These are phyloP conservation scores for Colletotrichum spaethianum DNA, from an alignment of 2,329 filamentous ascomycete species.

Conservation along the genomic window DNA sequence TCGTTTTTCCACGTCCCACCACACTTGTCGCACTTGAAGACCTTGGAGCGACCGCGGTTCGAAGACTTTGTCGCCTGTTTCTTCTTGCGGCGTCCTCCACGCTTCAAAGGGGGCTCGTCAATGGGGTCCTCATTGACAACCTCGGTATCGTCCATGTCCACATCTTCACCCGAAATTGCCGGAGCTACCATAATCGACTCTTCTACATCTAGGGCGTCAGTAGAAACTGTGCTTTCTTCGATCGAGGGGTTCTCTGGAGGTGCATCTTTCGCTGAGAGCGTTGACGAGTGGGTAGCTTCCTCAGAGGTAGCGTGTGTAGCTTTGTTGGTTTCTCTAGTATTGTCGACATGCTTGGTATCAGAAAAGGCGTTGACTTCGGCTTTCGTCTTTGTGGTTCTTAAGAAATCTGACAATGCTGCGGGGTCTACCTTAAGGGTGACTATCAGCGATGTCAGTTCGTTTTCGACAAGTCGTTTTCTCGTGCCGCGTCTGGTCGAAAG, in stretches of 20 bases:
- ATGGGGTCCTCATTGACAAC: not conserved
- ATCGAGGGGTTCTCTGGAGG: not conserved
- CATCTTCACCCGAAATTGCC: not conserved
- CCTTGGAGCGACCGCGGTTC: conserved; percentile 40
- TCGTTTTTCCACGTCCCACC: conserved; percentile 70
- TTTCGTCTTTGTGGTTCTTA: not conserved
- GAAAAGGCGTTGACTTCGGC: not conserved
- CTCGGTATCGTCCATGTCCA: not conserved
- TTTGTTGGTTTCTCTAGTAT: not conserved
- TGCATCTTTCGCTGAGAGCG: not conserved
- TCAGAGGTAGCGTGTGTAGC: not conserved
- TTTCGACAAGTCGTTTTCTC: not conserved
- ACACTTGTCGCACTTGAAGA: conserved; percentile 67
- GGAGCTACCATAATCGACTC: conserved; percentile 21
- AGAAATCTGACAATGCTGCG: conserved; percentile 14
- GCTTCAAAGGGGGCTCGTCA: conserved; percentile 1
- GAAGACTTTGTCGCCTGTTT: conserved; percentile 39
- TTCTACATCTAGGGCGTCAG: not conserved
- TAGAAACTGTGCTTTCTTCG: not conserved
- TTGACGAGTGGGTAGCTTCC: not conserved
- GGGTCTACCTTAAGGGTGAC: conserved; percentile 34
- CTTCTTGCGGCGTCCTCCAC: conserved; percentile 29
- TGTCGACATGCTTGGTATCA: not conserved
- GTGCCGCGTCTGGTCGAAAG: conserved; percentile 14
- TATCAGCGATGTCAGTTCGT: conserved; percentile 9